Evolutionary conservation across 805 yeast species (phyloP).

Genomic region (Teunomyces funiuensis): DNA sequence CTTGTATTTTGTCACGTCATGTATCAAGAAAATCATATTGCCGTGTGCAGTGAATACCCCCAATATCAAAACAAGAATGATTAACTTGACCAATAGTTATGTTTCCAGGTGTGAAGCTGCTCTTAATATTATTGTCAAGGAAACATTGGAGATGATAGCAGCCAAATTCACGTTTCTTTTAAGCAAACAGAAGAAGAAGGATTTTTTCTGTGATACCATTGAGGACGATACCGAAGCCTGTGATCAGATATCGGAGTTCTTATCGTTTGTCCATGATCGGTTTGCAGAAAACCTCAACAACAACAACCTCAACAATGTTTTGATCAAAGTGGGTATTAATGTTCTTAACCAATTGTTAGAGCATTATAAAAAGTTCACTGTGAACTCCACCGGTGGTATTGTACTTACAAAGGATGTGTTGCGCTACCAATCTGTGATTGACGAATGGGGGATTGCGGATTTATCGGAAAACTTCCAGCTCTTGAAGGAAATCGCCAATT

Average conservation of each 20-base stretch:
- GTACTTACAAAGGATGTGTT: conserved; percentile 80
- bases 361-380: conserved; percentile 74
- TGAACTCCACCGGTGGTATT: conserved; percentile 80
- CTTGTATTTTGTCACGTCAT: conserved; percentile 63
- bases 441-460: conserved; percentile 63
- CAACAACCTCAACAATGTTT: conserved; percentile 48
- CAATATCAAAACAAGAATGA: conserved; percentile 55
- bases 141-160: conserved; percentile 53
- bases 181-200: conserved; percentile 72
- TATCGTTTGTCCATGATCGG: conserved; percentile 43
- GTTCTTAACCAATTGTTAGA: conserved; percentile 59
- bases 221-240: conserved; percentile 74
- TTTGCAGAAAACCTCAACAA: conserved; percentile 35
- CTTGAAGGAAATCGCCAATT: conserved; percentile 76
- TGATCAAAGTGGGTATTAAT: conserved; percentile 57
- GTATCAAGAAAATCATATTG: conserved; percentile 70
- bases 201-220: conserved; percentile 50
- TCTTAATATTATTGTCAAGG: conserved; percentile 61
- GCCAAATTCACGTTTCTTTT: conserved; percentile 47
- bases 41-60: conserved; percentile 70
- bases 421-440: conserved; percentile 67
- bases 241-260: conserved; percentile 55
- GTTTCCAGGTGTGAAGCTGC: conserved; percentile 63
- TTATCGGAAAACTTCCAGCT: conserved; percentile 65
- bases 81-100: conserved; percentile 59